Conservation (phyloP, 228 moss, liverwort and hornwort genomes). For the Sphagnum fallax region DNA sequence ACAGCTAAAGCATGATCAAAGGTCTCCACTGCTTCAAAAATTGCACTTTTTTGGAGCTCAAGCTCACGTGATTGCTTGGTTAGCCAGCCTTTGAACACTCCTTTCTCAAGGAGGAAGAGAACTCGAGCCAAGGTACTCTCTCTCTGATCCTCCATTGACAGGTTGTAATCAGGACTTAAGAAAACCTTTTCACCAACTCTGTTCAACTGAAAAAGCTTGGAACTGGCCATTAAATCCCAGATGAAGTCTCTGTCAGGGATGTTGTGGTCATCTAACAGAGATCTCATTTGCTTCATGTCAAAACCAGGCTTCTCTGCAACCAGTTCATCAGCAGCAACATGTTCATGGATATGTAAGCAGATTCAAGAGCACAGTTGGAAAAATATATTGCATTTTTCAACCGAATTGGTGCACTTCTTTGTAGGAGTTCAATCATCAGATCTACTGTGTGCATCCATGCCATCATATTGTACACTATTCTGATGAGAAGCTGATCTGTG, state of each 20-base stretch:
- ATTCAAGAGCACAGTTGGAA: not conserved
- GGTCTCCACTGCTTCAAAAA: conserved; percentile 49
- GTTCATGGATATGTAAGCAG: not conserved
- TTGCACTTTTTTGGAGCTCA: conserved; percentile 27
- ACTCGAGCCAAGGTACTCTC: conserved; percentile 58
- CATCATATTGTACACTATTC: too few species aligned
- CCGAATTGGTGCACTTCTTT: not conserved
- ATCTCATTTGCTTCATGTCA: conserved; percentile 43
- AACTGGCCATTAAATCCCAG: conserved; percentile 48
- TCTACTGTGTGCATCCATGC: too few species aligned
- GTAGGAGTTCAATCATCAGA: too few species aligned
- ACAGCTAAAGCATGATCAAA: conserved; percentile 69
- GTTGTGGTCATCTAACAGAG: conserved; percentile 69
- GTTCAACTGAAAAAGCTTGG: conserved; percentile 44
- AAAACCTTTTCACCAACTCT: conserved; percentile 39
- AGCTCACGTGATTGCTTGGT: conserved; percentile 19
- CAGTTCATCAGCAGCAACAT: not conserved
- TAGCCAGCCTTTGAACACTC: conserved; percentile 44
- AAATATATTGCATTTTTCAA: too few species aligned
- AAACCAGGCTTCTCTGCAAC: conserved; percentile 46
- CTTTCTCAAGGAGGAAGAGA: conserved; percentile 31
- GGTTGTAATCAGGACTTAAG: conserved; percentile 40
- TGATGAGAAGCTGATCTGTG: too few species aligned
- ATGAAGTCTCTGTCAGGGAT: conserved; percentile 38
- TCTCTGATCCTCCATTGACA: conserved; percentile 35